Evolutionary conservation across 2,329 filamentous ascomycete genomes (phyloP), one percentile per base, ranked within the genome.

Genomic region (Cordyceps pruinosa): DNA sequence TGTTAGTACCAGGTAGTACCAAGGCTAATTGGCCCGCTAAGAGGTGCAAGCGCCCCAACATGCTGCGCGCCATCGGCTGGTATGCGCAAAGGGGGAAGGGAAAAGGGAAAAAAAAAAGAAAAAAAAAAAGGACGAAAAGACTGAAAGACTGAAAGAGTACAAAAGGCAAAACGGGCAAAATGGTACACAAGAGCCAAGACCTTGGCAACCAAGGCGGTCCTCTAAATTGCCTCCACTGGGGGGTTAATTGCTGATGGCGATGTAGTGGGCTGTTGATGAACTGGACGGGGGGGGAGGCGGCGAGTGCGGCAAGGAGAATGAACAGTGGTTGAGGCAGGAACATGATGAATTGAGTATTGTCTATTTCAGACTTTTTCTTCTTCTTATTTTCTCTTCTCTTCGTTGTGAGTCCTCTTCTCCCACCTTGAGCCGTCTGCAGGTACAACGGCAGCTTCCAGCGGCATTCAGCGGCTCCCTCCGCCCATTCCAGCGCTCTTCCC

Each of bases 41-140:
- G 25, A 41, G 17, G 6, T 48, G 34, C 49, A 52, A 41, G 37
- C 50, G 50, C 50, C 50, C 28, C 50, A 53, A 44, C 39, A 53
- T 53, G 26, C 39, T 53, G 49, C 49, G 50, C 50, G 50, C 50
- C 50, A 53, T 53, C 50, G 39, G 37, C 50, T 44, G 26, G 39
- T 15, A 41, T 42, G 50, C 50, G n/a, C n/a, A n/a, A n/a, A 49
- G 46, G 30, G 3, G 17, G 9, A 26, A 9, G 37, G 10, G 30
- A 32, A 32, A 32, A 32, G 12, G 12, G 12, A 32, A 32, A 32
- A 32, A 32, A 32, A 32, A 32, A 32, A 32, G 12, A 32, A 32
- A 32, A 32, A 32, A 25, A 42, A 39, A n/a, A 21, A 8, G n/a
- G 9, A 21, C 17, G n/a, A 39, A n/a, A 7, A n/a, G n/a, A 19